Conservation (phyloP, 495 filamentous ascomycete species). For the Usnea hakonensis region DNA sequence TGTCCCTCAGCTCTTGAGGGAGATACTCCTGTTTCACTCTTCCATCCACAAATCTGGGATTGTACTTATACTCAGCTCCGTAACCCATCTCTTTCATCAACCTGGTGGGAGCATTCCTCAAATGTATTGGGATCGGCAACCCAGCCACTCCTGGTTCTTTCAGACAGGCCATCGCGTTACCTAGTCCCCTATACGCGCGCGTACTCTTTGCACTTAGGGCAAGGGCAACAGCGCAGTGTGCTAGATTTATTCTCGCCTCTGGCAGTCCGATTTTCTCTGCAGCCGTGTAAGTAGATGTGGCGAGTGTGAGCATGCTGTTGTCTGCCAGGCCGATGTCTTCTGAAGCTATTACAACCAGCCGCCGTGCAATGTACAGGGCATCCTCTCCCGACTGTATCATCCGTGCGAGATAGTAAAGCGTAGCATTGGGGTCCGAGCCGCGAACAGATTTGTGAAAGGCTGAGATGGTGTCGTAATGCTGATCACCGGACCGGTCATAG, state of each 20-base stretch:
- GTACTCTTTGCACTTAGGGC: conserved; percentile 78
- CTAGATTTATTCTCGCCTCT: conserved; percentile 86
- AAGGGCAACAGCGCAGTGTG: conserved; percentile 78
- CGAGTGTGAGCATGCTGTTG: conserved; percentile 73
- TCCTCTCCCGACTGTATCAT: conserved; percentile 98
- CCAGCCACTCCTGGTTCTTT: conserved; percentile 71
- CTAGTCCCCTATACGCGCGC: conserved; percentile 73
- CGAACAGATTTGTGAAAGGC: conserved; percentile 95
- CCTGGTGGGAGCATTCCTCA: conserved; percentile 84
- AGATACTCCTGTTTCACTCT: conserved; percentile 84
- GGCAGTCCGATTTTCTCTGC: conserved; percentile 89
- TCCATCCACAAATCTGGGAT: conserved; percentile 81
- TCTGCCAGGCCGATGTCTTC: conserved; percentile 92
- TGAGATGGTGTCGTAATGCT: conserved; percentile 91
- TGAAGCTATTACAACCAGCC: conserved; percentile 84
- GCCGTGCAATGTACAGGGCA: conserved; percentile 80
- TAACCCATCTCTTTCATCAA: conserved; percentile 83
- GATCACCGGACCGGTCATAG: conserved; percentile 90
- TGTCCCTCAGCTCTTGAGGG: conserved; percentile 59
- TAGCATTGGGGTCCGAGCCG: conserved; percentile 75
- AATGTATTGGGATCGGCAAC: conserved; percentile 74
- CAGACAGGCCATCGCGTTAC: conserved; percentile 65
- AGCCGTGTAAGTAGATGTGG: conserved; percentile 75
- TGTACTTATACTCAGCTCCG: conserved; percentile 92
- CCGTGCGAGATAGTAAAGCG: conserved; percentile 86